These are phyloP conservation scores for Clitocybe nebularis DNA, from an alignment of 1,284 basidiomycete genomes.

Conservation along the genomic window DNA sequence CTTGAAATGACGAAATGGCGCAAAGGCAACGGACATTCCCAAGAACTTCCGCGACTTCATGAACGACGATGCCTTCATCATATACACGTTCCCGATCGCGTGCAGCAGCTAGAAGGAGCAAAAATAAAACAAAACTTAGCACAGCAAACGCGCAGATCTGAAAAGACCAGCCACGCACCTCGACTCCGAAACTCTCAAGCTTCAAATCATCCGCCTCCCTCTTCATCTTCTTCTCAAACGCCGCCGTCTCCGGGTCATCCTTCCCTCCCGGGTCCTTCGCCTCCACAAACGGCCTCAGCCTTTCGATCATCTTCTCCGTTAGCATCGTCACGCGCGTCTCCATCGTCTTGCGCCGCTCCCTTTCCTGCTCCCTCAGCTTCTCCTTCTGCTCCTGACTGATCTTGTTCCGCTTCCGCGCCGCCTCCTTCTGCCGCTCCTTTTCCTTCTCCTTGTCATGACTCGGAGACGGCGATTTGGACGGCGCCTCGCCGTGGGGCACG, in stretches of 20 bases:
- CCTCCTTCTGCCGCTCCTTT: constrained; percentile 49
- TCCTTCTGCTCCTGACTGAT: constrained; percentile 81
- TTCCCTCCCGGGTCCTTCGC: constrained; percentile 84
- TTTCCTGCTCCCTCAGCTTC: constrained; percentile 78
- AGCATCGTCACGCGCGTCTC: constrained; percentile 72
- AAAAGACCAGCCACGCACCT: constrained; percentile 48
- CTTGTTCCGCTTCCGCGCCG: constrained; percentile 59
- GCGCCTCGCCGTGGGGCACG: constrained; percentile 15
- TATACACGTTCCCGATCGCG: constrained; percentile 87
- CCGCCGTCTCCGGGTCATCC: constrained; percentile 79
- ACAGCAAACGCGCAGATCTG: not conserved
- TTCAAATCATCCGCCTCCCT: constrained; percentile 95
- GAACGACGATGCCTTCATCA: constrained; percentile 90
- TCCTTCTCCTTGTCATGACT: constrained; percentile 21
- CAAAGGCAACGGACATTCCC: constrained; percentile 62
- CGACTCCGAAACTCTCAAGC: constrained; percentile 96
- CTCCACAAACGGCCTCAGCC: constrained; percentile 85
- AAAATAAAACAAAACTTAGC: constrained; percentile 9
- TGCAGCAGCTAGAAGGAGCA: constrained; percentile 58
- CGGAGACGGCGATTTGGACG: constrained; percentile 12
- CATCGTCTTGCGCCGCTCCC: constrained; percentile 76
- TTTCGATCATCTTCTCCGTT: constrained; percentile 75
- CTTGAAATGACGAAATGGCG: constrained; percentile 1
- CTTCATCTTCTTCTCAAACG: constrained; percentile 76
- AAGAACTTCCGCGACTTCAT: constrained; percentile 91